Evolutionary conservation across 164 flowering plant species (phyloP).

Genomic region (Akebia trifoliata): DNA sequence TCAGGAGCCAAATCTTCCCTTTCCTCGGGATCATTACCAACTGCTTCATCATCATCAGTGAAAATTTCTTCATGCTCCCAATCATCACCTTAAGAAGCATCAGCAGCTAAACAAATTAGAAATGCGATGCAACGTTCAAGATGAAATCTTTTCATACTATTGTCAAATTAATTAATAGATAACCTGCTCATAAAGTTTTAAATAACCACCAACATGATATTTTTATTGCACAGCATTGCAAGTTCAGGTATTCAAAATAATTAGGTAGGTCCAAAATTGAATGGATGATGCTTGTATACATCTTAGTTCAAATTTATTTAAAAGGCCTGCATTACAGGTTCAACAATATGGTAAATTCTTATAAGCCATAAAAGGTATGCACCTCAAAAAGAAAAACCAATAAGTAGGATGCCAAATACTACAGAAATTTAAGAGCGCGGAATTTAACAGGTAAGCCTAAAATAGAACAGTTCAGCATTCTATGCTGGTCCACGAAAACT

Average conservation of each 20-base stretch:
- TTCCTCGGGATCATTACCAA: slow-evolving; percentile 82
- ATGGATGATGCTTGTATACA: not conserved
- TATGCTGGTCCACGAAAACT: not conserved
- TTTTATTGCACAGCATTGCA: not conserved
- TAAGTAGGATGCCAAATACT: too few relatives aligned
- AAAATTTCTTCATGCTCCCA: slow-evolving; percentile 99
- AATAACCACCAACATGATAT: not conserved
- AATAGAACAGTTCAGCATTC: too few relatives aligned
- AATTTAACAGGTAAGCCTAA: too few relatives aligned
- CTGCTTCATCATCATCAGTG: slow-evolving; percentile 98
- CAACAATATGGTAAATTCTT: not conserved
- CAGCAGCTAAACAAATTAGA: slow-evolving; percentile 6
- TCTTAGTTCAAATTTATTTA: not conserved
- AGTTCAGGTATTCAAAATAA: not conserved
- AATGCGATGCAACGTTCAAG: not conserved
- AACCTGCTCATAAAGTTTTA: not conserved
- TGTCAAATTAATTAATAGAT: not conserved
- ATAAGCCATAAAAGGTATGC: not conserved
- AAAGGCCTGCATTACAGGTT: not conserved
- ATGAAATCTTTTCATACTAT: not conserved
- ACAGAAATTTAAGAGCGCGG: too few relatives aligned
- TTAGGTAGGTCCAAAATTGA: not conserved
- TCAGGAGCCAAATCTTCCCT: slow-evolving; percentile 93
- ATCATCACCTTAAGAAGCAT: slow-evolving; percentile 73
- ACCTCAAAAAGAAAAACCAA: not conserved